Base-by-base conservation (phyloP, 108 stramenopile species). In the Skeletonema tropicum region DNA sequence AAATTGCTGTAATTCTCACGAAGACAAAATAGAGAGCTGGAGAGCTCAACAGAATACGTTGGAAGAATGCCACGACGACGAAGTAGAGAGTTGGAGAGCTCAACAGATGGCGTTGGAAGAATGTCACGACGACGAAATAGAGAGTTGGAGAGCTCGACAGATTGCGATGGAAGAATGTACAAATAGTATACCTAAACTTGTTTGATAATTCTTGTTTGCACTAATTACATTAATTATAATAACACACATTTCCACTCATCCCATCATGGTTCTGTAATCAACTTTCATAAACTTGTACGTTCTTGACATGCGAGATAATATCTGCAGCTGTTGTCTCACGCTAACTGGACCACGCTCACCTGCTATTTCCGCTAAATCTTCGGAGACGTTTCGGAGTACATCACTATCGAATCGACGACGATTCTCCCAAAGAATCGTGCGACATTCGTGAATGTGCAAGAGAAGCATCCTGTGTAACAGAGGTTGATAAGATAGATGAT, bases 341-440 rank as follows among this genome's bases (percentile, higher is more conserved):
- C 85, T 87, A 21, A 96, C 96, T 0, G 91, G 85, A 19, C 93
- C 96, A 64, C 96, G 70, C 75, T 96, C 96, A 10, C 96, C 96
- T 0, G 92, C 90, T n/a, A 94, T 57, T 71, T 96, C 96, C 25
- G 92, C 88, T 17, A 96, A 87, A 80, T 96, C 95, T 70, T 96
- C 93, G 15, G 80, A 70, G 10, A 94, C 71, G 61, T 90, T 93
- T 35, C 88, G 88, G 7, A 94, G 70, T 9, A 80, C 82, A 48
- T 70, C 70, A 8, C 68, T 29, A 0, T 75, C 52, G 65, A 96
- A 96, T 10, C 96, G 89, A 32, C 86, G 59, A 33, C 85, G 85
- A 52, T 88, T 87, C 63, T 83, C 73, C 93, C 93, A 94, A 21
- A 96, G 68, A 10, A 94, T 88, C 9, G 84, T 87, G 52, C 91